Evolutionary conservation across 345 rosid species (phyloP), one percentile per base, ranked within the genome.

Genomic region (Physaria fendleri): DNA sequence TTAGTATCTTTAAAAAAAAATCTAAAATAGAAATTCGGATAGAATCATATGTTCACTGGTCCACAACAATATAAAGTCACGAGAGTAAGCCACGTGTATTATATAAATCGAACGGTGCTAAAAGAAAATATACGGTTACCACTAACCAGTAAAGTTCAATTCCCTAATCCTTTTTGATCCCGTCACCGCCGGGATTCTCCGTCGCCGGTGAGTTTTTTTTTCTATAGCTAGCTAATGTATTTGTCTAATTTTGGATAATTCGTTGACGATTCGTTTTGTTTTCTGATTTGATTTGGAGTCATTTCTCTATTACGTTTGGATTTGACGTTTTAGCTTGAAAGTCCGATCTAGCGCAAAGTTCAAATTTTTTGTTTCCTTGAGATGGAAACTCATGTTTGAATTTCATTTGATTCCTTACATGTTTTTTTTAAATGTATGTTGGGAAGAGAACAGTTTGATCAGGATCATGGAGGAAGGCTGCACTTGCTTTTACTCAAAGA

Each of bases 71-170:
- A 52, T 64, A 53, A 14, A 12, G 20, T 21, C 53, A 56, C 52
- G 38, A 47, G 24, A 1, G 32, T 12, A 15, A 4, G 62, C 64
- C 74, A 70, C 74, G 74, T 70, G 74, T 62, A 1, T 2, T 63
- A 70, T 70, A 64, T 52, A 47, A 62, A 55, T 69, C 64, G 24
- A 30, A 69, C 69, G 64, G 74, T 39, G 57, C 50, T 21, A 22
- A 61, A 44, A 21, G 18, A 58, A 8, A 45, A 14, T 21, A 29
- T 50, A 15, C 50, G 18, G 0, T 46, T 11, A 56, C 49, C 64
- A 65, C 20, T 35, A 10, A 45, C n/a, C n/a, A 18, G 12, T 2
- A 4, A 24, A 24, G 5, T 6, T 6, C 24, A 10, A 22, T 8
- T 8, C 5, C n/a, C 40, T 46, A 37, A 35, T 45, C 62, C 25